A percentile compares a stretch with the other conserved stretches of the same genome.
These are phyloP conservation scores for Coniochaeta hoffmannii DNA, from an alignment of 2,329 filamentous ascomycete genomes.

Conservation along the genomic window DNA sequence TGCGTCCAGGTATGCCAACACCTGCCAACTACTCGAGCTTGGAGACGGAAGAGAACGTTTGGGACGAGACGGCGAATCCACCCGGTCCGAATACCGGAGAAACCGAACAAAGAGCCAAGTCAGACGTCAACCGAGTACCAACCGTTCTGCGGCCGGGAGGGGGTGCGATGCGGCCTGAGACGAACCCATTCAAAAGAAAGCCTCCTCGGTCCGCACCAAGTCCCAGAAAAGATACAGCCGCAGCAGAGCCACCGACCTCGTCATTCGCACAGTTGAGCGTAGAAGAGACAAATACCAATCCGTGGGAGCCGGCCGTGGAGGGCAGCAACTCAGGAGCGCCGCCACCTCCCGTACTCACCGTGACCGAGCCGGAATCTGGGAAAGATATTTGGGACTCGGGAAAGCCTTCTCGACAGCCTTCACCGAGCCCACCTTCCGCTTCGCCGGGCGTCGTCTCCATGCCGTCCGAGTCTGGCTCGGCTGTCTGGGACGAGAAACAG, in stretches of 20 bases:
- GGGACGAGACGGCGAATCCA: slow-evolving; percentile 17
- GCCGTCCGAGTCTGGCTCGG: slow-evolving; percentile 29
- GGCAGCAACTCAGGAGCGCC: slow-evolving; percentile 19
- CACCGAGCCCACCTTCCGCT: slow-evolving; percentile 18
- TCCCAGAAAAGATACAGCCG: neutral
- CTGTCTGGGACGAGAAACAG: slow-evolving; percentile 31
- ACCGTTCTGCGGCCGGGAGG: slow-evolving; percentile 16
- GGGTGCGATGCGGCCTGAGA: slow-evolving; percentile 22
- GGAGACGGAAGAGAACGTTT: slow-evolving; percentile 26
- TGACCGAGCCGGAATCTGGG: slow-evolving; percentile 22
- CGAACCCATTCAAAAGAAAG: slow-evolving; percentile 50
- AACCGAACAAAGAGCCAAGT: neutral
- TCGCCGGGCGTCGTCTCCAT: slow-evolving; percentile 28
- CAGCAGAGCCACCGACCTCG: slow-evolving; percentile 19
- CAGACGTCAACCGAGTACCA: slow-evolving; percentile 10
- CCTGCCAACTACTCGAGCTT: slow-evolving; percentile 15
- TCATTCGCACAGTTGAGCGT: slow-evolving; percentile 35
- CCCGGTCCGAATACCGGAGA: slow-evolving; percentile 1
- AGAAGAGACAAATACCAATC: slow-evolving; percentile 34
- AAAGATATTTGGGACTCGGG: slow-evolving; percentile 27
- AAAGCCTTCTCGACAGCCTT: slow-evolving; percentile 21
- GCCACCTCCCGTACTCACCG: slow-evolving; percentile 11
- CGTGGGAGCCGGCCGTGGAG: slow-evolving; percentile 32
- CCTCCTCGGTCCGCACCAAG: slow-evolving; percentile 12
- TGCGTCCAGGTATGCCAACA: slow-evolving; percentile 22